Evolutionary conservation across 805 yeast genomes (phyloP).

Genomic region (Candida koratica): DNA sequence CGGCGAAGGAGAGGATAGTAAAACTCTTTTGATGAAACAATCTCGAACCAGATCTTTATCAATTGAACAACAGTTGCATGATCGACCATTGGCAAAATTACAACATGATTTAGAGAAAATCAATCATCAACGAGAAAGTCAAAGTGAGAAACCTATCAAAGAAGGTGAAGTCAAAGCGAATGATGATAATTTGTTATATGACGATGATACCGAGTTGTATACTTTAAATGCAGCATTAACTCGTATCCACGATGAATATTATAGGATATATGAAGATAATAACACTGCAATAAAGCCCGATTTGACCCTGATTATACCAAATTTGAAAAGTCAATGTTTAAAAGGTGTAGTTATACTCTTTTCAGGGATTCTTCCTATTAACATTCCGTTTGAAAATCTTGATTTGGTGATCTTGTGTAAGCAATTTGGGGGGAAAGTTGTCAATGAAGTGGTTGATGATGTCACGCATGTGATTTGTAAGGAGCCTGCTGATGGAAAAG

Average conservation of each 20-base stretch:
- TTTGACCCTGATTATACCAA: conserved; percentile 66
- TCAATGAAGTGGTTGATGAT: conserved; percentile 59
- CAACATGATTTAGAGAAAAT: conserved; percentile 67
- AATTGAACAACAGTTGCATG: conserved; percentile 74
- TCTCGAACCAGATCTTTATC: conserved; percentile 63
- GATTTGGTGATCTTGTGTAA: conserved; percentile 91
- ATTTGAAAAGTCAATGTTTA: conserved; percentile 67
- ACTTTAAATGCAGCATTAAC: conserved; percentile 59
- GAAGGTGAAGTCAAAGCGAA: conserved; percentile 14
- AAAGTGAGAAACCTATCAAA: conserved; percentile 18
- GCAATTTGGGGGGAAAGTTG: conserved; percentile 86
- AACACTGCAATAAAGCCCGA: conserved; percentile 44
- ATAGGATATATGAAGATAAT: conserved; percentile 44
- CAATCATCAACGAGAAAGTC: conserved; percentile 25
- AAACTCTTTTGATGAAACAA: conserved; percentile 49
- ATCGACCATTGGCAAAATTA: conserved; percentile 78
- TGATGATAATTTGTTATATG: conserved; percentile 55
- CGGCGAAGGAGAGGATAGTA: conserved; percentile 49
- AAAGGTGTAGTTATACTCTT: conserved; percentile 67
- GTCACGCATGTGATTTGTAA: conserved; percentile 90
- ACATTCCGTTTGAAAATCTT: conserved; percentile 63
- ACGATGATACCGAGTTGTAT: conserved; percentile 75
- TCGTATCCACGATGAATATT: conserved; percentile 66
- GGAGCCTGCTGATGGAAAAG: conserved; percentile 43
- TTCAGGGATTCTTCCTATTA: conserved; percentile 89